Percentiles rank a stretch among this genome's conserved stretches.
Evolutionary conservation across 2,329 filamentous ascomycete species (phyloP).

Genomic region (Xylaria sp.): DNA sequence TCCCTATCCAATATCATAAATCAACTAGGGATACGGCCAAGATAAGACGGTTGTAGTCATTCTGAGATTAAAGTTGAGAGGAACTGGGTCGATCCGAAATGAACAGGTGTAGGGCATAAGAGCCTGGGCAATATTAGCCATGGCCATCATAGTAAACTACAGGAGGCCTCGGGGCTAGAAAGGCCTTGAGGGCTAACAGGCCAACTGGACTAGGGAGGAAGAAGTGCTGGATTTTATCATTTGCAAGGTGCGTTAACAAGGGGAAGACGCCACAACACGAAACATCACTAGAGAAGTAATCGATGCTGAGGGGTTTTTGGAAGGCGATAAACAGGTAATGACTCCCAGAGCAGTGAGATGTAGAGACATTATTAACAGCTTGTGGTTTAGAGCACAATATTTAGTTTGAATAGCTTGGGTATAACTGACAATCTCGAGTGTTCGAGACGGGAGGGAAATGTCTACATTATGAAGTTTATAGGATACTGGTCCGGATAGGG

Average conservation of each 20-base stretch:
- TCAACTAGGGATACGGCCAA: neutral
- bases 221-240: neutral
- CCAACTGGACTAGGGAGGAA: neutral
- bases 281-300: slow-evolving; percentile 9
- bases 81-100: slow-evolving; percentile 49
- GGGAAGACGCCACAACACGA: neutral
- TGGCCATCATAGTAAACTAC: neutral
- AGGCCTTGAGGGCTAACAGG: too few species aligned
- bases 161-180: neutral
- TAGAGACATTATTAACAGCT: neutral
- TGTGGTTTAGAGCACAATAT: too few species aligned
- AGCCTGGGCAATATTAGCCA: neutral
- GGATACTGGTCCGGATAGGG: neutral
- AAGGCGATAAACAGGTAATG: neutral
- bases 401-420: too few species aligned
- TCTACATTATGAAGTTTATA: too few species aligned
- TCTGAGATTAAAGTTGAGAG: slow-evolving; percentile 36
- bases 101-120: slow-evolving; percentile 39
- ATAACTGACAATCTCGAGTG: neutral
- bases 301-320: neutral
- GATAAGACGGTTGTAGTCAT: slow-evolving; percentile 18
- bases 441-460: too few species aligned
- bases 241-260: neutral
- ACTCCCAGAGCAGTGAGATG: too few species aligned
- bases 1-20: neutral